phyloP scores from a whole-genome alignment of 768 basidiomycete species.

The Asterophora parasitica region DNA sequence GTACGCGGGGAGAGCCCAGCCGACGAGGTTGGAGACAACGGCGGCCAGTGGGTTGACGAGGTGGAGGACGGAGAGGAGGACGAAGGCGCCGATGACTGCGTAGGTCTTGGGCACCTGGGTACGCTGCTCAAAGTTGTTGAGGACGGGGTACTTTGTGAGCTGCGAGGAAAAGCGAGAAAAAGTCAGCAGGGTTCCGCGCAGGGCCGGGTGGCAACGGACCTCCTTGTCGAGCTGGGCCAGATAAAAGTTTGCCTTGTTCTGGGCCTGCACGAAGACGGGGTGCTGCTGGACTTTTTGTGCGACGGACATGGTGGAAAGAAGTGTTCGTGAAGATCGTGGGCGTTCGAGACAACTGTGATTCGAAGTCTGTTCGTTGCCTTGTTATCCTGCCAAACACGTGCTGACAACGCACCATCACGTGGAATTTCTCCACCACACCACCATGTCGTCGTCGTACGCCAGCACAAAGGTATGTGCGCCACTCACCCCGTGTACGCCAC shows the following conservation, averaged over 20 bases:
- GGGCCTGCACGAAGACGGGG: constrained; percentile 79
- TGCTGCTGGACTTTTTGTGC: constrained; percentile 83
- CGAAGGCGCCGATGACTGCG: constrained; percentile 67
- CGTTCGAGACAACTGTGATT: constrained; percentile 13
- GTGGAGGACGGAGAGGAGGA: constrained; percentile 69
- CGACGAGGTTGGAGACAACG: constrained; percentile 91
- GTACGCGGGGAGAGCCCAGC: constrained; percentile 92
- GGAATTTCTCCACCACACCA: constrained; percentile 21
- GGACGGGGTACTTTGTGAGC: constrained; percentile 83
- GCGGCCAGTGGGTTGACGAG: constrained; percentile 88
- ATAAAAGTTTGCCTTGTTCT: constrained; percentile 79
- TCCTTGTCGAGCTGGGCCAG: constrained; percentile 93
- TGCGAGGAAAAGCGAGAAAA: constrained; percentile 24
- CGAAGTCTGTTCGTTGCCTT: constrained; percentile 17
- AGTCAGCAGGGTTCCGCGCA: not conserved
- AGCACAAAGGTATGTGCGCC: constrained; percentile 42
- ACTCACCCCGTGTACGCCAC: not conserved
- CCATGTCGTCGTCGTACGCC: constrained; percentile 54
- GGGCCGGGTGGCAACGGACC: constrained; percentile 43
- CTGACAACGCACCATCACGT: constrained; percentile 15
- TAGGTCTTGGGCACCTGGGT: constrained; percentile 94
- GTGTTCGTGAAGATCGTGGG: constrained; percentile 16
- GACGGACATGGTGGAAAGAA: constrained; percentile 55
- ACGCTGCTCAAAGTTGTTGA: constrained; percentile 81
- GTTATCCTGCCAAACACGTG: constrained; percentile 21